phyloP scores from a whole-genome alignment of 2,329 filamentous ascomycete species.

The Zasmidium cellare region DNA sequence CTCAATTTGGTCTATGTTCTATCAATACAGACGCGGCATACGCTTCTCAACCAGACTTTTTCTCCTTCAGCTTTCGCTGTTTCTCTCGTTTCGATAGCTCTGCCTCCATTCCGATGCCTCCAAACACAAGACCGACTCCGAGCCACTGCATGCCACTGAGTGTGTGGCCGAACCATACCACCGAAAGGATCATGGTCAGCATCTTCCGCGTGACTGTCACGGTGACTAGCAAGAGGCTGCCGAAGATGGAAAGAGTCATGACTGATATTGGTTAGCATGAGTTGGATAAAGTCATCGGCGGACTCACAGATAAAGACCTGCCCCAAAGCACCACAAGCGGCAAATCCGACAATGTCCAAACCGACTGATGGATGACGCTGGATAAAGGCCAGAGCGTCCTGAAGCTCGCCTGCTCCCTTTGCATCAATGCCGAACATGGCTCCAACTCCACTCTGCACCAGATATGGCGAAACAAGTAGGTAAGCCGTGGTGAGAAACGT shows the following conservation, averaged over 20 bases:
- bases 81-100: conserved; percentile 81
- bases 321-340: conserved; percentile 84
- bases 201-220: conserved; percentile 98
- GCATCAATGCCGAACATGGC: conserved; percentile 42
- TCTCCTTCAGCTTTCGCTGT: conserved; percentile 60
- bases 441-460: conserved; percentile 61
- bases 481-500: conserved; percentile 76
- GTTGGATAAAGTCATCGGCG: neutral
- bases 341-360: conserved; percentile 86
- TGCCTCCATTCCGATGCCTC: conserved; percentile 89
- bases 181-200: conserved; percentile 97
- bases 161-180: conserved; percentile 89
- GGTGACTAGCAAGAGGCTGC: conserved; percentile 86
- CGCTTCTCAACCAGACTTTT: neutral
- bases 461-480: conserved; percentile 73
- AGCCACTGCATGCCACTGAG: conserved; percentile 89
- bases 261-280: conserved; percentile 18
- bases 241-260: conserved; percentile 82
- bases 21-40: no score
- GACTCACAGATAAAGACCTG: conserved; percentile 83
- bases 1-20: no score
- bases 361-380: conserved; percentile 76
- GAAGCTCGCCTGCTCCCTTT: conserved; percentile 71
- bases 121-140: conserved; percentile 89
- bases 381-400: conserved; percentile 78